A percentile compares a stretch with the other conserved stretches of the same genome.
Conservation (phyloP, 805 yeast genomes). For the Trichomonascus vanleenenianus region DNA sequence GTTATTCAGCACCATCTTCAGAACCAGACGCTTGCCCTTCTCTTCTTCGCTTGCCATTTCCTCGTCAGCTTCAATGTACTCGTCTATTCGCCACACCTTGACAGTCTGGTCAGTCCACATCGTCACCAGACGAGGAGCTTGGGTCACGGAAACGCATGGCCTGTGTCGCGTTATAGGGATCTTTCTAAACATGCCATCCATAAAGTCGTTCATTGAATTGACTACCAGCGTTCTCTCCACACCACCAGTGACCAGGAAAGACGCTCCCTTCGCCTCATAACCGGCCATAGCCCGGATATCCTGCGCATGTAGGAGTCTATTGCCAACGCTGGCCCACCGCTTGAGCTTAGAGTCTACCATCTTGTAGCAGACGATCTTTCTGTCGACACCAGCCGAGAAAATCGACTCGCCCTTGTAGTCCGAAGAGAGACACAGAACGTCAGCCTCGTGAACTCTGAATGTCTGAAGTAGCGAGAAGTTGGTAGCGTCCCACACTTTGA, state of each 20-base stretch:
- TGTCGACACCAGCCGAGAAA: slow-evolving; percentile 88
- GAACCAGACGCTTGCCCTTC: slow-evolving; percentile 47
- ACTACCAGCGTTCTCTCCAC: slow-evolving; percentile 38
- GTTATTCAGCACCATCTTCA: slow-evolving; percentile 58
- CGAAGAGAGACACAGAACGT: slow-evolving; percentile 64
- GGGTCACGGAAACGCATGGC: slow-evolving; percentile 44
- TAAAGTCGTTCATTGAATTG: slow-evolving; percentile 58
- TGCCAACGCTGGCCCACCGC: slow-evolving; percentile 72
- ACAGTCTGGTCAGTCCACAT: slow-evolving; percentile 80
- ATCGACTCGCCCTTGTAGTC: slow-evolving; percentile 55
- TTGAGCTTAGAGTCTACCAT: slow-evolving; percentile 35
- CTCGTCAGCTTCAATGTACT: slow-evolving; percentile 16
- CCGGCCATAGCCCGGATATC: slow-evolving; percentile 74
- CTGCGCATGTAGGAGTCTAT: slow-evolving; percentile 73
- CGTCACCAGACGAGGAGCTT: slow-evolving; percentile 44
- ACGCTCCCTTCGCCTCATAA: slow-evolving; percentile 45
- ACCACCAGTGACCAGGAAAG: slow-evolving; percentile 48
- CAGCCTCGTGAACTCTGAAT: slow-evolving; percentile 83
- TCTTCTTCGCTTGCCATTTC: slow-evolving; percentile 14
- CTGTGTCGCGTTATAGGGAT: slow-evolving; percentile 54
- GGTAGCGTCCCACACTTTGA: slow-evolving; percentile 86
- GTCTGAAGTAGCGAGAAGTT: slow-evolving; percentile 72
- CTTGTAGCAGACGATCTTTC: slow-evolving; percentile 73
- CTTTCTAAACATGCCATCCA: slow-evolving; percentile 63
- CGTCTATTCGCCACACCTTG: slow-evolving; percentile 65